These are phyloP conservation scores for Mrakia frigida DNA, from an alignment of 768 basidiomycete genomes.

Conservation along the genomic window DNA sequence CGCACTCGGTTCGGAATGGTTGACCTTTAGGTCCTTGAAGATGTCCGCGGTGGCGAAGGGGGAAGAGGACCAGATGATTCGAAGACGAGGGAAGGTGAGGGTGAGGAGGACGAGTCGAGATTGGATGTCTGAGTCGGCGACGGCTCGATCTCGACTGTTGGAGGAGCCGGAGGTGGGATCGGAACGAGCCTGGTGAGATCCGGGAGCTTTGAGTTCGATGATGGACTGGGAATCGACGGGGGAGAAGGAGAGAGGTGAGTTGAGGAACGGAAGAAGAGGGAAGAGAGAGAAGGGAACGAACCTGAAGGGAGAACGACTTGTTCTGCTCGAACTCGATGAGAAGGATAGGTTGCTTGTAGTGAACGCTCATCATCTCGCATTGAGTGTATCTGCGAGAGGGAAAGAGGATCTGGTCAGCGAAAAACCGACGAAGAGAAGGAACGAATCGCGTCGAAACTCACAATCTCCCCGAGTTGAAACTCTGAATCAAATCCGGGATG, in stretches of 20 bases:
- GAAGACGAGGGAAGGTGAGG: conserved; percentile 81
- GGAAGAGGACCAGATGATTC: conserved; percentile 96
- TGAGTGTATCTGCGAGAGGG: conserved; percentile 70
- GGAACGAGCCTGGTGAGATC: conserved; percentile 33
- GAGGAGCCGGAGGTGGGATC: conserved; percentile 5
- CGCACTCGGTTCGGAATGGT: conserved; percentile 74
- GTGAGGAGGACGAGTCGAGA: conserved; percentile 88
- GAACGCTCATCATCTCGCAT: conserved; percentile 92
- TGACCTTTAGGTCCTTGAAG: conserved; percentile 81
- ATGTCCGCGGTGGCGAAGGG: conserved; percentile 87
- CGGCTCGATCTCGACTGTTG: not conserved
- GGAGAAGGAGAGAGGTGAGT: conserved; percentile 12
- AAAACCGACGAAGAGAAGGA: not conserved
- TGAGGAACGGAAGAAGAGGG: not conserved
- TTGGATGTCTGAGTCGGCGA: conserved; percentile 54
- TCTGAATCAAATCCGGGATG: conserved; percentile 81
- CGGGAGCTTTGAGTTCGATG: conserved; percentile 41
- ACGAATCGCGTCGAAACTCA: conserved; percentile 48
- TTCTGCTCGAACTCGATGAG: conserved; percentile 97
- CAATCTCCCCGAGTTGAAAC: conserved; percentile 91
- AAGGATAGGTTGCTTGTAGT: conserved; percentile 89
- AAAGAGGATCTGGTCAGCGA: not conserved
- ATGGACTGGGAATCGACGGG: conserved; percentile 40
- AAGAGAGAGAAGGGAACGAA: conserved; percentile 40
- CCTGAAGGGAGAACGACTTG: conserved; percentile 87